Evolutionary conservation across 495 filamentous ascomycete genomes (phyloP).

Genomic region (Evernia prunastri): DNA sequence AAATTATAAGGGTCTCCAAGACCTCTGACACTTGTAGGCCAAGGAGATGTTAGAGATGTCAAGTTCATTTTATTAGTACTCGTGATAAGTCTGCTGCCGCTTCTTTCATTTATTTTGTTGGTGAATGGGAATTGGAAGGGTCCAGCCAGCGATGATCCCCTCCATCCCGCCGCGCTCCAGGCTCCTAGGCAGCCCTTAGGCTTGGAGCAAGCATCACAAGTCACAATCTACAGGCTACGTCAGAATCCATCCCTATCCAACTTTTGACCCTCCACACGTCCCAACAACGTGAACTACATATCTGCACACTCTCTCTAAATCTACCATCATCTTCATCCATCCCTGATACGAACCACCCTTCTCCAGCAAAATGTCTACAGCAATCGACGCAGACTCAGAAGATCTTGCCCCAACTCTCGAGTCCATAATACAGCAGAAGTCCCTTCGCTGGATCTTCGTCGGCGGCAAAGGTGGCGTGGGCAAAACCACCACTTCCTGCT

Average conservation of each 20-base stretch:
- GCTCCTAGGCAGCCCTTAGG: background rate
- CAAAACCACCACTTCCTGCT: slow-evolving; percentile 98
- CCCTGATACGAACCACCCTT: too few species aligned
- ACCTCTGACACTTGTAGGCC: background rate
- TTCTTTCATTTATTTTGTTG: too few species aligned
- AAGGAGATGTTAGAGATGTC: background rate
- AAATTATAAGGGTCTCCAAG: background rate
- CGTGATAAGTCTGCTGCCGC: background rate
- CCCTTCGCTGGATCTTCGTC: slow-evolving; percentile 98
- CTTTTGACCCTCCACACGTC: background rate
- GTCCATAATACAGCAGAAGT: slow-evolving; percentile 86
- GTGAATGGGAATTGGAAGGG: background rate
- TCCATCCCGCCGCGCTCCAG: slow-evolving; percentile 10
- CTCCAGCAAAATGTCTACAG: slow-evolving; percentile 51
- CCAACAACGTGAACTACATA: background rate
- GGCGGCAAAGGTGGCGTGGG: slow-evolving; percentile 99
- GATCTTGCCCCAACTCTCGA: slow-evolving; percentile 86
- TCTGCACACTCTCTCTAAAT: background rate
- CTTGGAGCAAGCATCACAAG: background rate
- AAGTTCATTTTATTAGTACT: background rate
- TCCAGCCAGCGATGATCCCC: slow-evolving; percentile 2
- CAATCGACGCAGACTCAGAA: slow-evolving; percentile 63
- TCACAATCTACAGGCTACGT: slow-evolving; percentile 4
- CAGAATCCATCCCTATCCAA: background rate
- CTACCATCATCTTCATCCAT: background rate